Evolutionary conservation across 2,329 filamentous ascomycete genomes (phyloP), one percentile per base, ranked within the genome.

Genomic region (Ciborinia camelliae): DNA sequence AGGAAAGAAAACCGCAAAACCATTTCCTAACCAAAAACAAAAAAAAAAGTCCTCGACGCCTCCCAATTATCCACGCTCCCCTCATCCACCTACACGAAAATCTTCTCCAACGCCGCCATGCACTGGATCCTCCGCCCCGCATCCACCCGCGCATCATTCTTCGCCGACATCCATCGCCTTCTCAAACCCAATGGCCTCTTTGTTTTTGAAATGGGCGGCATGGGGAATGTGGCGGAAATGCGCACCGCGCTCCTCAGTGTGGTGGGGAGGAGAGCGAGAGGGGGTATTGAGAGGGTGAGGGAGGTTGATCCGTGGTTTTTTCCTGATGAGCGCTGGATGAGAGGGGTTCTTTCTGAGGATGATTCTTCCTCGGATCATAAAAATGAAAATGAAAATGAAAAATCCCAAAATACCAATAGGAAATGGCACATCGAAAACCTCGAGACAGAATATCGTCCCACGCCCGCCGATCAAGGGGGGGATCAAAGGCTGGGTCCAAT

Each of bases 191-290:
- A 81, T 14, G 88, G 86, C 1, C 71, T 70, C 0, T 86, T 91
- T 65, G 81, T 83, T 12, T 90, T 91, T 70, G 89, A 91, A 75
- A 88, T 88, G 85, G 88, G 89, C 61, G 88, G 88, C 0, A 81
- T 86, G 58, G 89, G 89, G 26, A 90, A 91, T 74, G 81, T 89
- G 0, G 77, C 80, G 1, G 88, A 90, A 64, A 82, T 89, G 69
- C 81, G 84, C 35, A 79, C 83, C 0, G 84, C 85, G 2, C 76
- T 90, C 9, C 76, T 87, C 4, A 28, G 47, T 39, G 82, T 82
- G 1, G 77, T 89, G 1, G 75, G 77, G 2, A 79, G 81, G 1
- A 81, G 84, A 0, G 73, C 86, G 0, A 14, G 12, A 2, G 59
- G 59, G 6, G 78, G 83, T 0, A 68, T 87, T 1, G 71, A 77